Evolutionary conservation across 192 early-diverging fungal species (phyloP).

Genomic region (Mortierella claussenii): DNA sequence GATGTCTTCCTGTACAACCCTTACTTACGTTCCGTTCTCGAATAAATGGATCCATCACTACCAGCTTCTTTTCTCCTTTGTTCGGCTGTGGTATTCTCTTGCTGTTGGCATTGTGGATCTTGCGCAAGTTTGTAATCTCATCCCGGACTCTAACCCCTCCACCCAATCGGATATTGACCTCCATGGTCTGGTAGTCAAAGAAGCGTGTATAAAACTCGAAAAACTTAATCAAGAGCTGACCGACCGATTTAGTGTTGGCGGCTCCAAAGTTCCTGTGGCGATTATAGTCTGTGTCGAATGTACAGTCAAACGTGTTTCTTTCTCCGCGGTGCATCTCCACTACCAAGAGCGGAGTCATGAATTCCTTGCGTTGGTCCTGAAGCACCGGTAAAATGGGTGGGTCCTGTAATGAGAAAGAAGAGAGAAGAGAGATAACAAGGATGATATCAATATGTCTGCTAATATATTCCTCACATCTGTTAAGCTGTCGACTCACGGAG

Average conservation of each 20-base stretch:
- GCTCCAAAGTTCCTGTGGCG: slow-evolving; percentile 31
- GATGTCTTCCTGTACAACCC: slow-evolving; percentile 14
- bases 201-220: slow-evolving; percentile 42
- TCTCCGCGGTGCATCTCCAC: slow-evolving; percentile 18
- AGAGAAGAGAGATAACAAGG: too few species aligned
- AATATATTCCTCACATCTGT: too few species aligned
- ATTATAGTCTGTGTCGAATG: slow-evolving; percentile 29
- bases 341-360: slow-evolving; percentile 15
- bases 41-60: slow-evolving; percentile 52
- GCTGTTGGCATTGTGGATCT: neutral
- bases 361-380: slow-evolving; percentile 21
- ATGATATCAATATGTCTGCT: too few species aligned
- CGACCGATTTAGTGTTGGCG: slow-evolving; percentile 31
- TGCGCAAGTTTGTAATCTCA: neutral
- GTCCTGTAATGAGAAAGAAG: neutral
- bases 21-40: slow-evolving; percentile 34
- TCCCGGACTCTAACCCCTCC: slow-evolving; percentile 20
- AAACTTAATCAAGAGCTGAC: slow-evolving; percentile 42
- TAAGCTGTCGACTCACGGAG: too few species aligned
- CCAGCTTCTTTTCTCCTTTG: slow-evolving; percentile 29
- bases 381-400: slow-evolving; percentile 35
- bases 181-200: slow-evolving; percentile 48
- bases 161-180: slow-evolving; percentile 42
- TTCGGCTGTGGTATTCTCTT: neutral
- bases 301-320: slow-evolving; percentile 25